These are phyloP conservation scores for Aureobasidium musti DNA, from an alignment of 2,329 filamentous ascomycete species.

Conservation along the genomic window DNA sequence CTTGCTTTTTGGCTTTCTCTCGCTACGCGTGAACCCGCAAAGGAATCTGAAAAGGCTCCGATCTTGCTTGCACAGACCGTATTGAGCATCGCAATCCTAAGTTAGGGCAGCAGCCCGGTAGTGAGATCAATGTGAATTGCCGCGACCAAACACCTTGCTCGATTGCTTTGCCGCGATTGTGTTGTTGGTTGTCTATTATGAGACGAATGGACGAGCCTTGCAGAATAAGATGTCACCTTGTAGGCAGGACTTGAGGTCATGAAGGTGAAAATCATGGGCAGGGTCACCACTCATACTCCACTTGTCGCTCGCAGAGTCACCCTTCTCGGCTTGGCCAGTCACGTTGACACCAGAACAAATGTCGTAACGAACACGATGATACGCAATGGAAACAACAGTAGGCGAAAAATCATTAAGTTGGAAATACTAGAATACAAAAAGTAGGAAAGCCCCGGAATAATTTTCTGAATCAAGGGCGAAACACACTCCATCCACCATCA, in stretches of 20 bases:
- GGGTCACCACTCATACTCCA: neutral
- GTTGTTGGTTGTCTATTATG: too few relatives aligned
- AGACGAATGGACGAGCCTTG: neutral
- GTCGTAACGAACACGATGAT: neutral
- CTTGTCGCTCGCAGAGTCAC: too few relatives aligned
- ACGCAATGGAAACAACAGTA: neutral
- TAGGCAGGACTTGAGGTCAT: neutral
- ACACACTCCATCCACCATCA: slow-evolving; percentile 11
- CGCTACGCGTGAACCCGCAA: too few relatives aligned
- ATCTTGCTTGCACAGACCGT: neutral
- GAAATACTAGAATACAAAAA: slow-evolving; percentile 17
- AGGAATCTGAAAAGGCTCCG: too few relatives aligned
- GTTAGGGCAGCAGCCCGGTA: neutral
- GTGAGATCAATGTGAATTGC: neutral
- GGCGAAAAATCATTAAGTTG: slow-evolving; percentile 13
- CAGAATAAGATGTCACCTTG: too few relatives aligned
- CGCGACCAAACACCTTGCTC: neutral
- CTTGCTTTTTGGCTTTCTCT: slow-evolving; percentile 9
- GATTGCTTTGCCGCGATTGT: neutral
- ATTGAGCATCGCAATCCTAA: slow-evolving; percentile 2
- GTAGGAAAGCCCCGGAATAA: neutral
- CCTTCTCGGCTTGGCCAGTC: too few relatives aligned
- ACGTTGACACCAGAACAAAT: neutral
- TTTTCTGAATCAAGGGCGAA: slow-evolving; percentile 2
- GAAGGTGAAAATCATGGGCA: neutral